These are phyloP conservation scores for Herpetomonas tarakana DNA, from an alignment of 208 protist species.

Conservation along the genomic window DNA sequence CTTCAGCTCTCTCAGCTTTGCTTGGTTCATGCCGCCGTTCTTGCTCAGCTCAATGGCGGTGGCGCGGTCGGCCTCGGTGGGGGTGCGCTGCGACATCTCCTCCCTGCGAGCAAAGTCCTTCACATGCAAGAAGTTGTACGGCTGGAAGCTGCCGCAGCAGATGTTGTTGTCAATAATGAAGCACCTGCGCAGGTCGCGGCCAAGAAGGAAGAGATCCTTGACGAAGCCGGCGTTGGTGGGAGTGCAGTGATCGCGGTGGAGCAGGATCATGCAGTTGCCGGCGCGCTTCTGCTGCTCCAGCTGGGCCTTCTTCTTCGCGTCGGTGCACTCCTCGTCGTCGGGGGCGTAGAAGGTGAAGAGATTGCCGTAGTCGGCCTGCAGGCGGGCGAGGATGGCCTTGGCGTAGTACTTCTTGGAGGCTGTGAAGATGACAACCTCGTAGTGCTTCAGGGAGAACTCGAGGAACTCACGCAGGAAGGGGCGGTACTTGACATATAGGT, in stretches of 20 bases:
- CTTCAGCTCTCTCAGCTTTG: conserved; percentile 7
- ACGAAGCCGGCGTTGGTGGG: conserved; percentile 43
- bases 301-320: not conserved
- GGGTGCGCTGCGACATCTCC: not conserved
- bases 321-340: conserved; percentile 7
- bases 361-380: conserved; percentile 30
- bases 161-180: conserved; percentile 62
- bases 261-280: conserved; percentile 17
- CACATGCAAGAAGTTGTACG: conserved; percentile 46
- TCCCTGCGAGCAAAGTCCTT: conserved; percentile 28
- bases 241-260: conserved; percentile 62
- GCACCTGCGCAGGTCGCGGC: conserved; percentile 37
- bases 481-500: conserved; percentile 43
- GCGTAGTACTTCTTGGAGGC: conserved; percentile 44
- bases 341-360: conserved; percentile 18
- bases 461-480: conserved; percentile 40
- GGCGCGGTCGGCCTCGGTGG: not conserved
- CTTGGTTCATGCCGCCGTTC: not conserved
- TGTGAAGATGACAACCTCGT: conserved; percentile 65
- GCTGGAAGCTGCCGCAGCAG: conserved; percentile 53
- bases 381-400: conserved; percentile 24
- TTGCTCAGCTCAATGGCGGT: not conserved
- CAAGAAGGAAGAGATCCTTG: conserved; percentile 68
- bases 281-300: not conserved
- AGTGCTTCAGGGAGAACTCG: conserved; percentile 24